phyloP scores from a whole-genome alignment of 2,329 filamentous ascomycete genomes.

The Coniochaeta hoffmannii region DNA sequence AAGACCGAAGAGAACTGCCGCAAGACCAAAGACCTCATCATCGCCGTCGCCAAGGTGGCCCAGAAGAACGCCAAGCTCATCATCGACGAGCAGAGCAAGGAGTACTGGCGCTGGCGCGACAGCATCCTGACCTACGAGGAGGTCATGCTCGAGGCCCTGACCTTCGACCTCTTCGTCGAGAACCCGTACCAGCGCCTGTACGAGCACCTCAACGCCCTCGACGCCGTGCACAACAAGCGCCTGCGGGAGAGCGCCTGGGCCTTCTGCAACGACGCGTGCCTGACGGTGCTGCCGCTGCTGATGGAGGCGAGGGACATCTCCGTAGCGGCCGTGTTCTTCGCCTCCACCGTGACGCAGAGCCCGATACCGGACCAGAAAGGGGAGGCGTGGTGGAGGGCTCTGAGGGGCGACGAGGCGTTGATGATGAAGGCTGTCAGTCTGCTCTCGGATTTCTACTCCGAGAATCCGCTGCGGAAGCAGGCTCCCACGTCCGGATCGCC shows the following conservation, averaged over 20 bases:
- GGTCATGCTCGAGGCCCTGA: slow-evolving; percentile 81
- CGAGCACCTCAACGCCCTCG: slow-evolving; percentile 51
- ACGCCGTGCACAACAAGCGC: slow-evolving; percentile 68
- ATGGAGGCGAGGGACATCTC: slow-evolving; percentile 76
- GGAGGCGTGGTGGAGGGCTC: slow-evolving; percentile 78
- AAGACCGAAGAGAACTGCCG: slow-evolving; percentile 97
- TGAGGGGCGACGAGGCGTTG: slow-evolving; percentile 63
- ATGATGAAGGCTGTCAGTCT: slow-evolving; percentile 68
- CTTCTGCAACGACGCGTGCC: slow-evolving; percentile 84
- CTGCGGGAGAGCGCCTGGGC: slow-evolving; percentile 86
- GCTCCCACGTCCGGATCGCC: slow-evolving; percentile 43
- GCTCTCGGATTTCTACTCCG: slow-evolving; percentile 61
- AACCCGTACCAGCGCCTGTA: slow-evolving; percentile 82
- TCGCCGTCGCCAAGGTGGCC: slow-evolving; percentile 87
- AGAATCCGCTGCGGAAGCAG: slow-evolving; percentile 56
- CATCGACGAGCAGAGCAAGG: slow-evolving; percentile 94
- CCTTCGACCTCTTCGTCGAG: slow-evolving; percentile 87
- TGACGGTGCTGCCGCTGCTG: slow-evolving; percentile 77
- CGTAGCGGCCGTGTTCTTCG: slow-evolving; percentile 79
- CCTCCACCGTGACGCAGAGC: slow-evolving; percentile 65
- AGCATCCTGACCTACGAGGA: slow-evolving; percentile 91
- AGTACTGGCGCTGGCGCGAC: slow-evolving; percentile 97
- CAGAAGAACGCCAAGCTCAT: slow-evolving; percentile 87
- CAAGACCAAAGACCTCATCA: slow-evolving; percentile 90
- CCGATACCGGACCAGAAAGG: slow-evolving; percentile 71